Conservation (phyloP, 1,284 basidiomycete genomes). For the Cryptococcus hybrid region DNA sequence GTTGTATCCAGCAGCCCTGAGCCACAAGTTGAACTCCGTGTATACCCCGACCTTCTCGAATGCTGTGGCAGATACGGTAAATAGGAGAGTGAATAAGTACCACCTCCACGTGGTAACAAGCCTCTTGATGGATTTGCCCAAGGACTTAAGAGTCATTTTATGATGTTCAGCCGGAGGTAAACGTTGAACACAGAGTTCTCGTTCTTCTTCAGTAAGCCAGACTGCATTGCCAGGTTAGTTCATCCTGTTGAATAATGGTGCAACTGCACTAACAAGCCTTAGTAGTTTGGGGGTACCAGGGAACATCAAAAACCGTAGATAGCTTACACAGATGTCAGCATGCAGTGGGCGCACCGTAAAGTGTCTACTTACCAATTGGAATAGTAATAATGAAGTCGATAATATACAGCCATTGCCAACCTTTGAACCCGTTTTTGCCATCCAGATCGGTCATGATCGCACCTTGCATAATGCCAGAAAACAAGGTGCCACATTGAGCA, state of each 20-base stretch:
- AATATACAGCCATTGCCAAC: conserved; percentile 43
- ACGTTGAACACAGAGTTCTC: conserved; percentile 27
- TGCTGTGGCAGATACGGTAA: conserved; percentile 27
- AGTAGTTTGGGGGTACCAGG: conserved; percentile 36
- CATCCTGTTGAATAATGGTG: not conserved
- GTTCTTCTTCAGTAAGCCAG: conserved; percentile 39
- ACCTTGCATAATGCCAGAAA: conserved; percentile 45
- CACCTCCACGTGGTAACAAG: conserved; percentile 29
- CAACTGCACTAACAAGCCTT: conserved; percentile 25
- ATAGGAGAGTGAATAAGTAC: conserved; percentile 39
- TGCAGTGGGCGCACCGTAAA: too few relatives aligned
- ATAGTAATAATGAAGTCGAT: conserved; percentile 39
- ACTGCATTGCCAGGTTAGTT: conserved; percentile 7
- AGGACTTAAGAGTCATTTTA: conserved; percentile 24
- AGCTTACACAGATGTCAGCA: not conserved
- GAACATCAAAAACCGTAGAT: conserved; percentile 46
- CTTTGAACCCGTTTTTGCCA: conserved; percentile 23
- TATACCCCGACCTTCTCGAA: conserved; percentile 41
- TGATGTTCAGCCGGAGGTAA: conserved; percentile 26
- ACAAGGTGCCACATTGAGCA: conserved; percentile 39
- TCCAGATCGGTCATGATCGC: conserved; percentile 34
- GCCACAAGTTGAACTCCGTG: conserved; percentile 35
- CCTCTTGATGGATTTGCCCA: conserved; percentile 21
- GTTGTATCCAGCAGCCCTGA: conserved; percentile 24
- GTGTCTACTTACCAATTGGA: conserved; percentile 19